phyloP scores from a whole-genome alignment of 805 yeast genomes.

The Wickerhamomyces silvicola region DNA sequence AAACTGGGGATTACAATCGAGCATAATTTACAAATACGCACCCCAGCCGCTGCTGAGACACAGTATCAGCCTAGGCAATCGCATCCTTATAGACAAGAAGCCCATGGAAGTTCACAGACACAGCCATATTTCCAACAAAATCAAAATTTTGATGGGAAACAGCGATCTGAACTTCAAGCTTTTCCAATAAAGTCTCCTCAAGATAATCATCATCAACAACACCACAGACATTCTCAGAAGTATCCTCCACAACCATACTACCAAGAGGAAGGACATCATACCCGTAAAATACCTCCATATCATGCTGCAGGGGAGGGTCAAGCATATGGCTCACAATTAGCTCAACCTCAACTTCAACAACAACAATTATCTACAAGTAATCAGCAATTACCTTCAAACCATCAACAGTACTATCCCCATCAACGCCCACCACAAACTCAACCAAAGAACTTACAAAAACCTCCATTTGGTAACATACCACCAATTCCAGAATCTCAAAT shows the following conservation, averaged over 20 bases:
- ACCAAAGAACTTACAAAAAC: constrained; percentile 3
- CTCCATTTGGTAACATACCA: neutral
- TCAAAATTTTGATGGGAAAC: constrained; percentile 1
- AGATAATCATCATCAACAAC: constrained; percentile 2
- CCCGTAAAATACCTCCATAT: too few relatives aligned
- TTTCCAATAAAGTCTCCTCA: constrained; percentile 3
- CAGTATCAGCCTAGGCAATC: constrained; percentile 1
- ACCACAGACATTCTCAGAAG: constrained; percentile 1
- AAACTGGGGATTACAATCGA: too few relatives aligned
- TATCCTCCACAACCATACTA: constrained; percentile 1
- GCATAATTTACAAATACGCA: too few relatives aligned
- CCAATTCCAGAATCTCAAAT: constrained; percentile 2
- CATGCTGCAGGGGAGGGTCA: too few relatives aligned
- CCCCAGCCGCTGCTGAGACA: neutral
- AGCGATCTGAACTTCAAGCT: constrained; percentile 1
- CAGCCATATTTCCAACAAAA: constrained; percentile 1
- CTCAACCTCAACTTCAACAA: constrained; percentile 2
- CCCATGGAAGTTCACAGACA: neutral
- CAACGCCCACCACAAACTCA: constrained; percentile 1
- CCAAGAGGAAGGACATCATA: neutral
- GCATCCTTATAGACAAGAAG: constrained; percentile 1
- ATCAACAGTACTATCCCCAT: neutral
- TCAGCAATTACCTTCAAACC: too few relatives aligned
- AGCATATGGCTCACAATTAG: too few relatives aligned
- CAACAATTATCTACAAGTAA: too few relatives aligned